Evolutionary conservation across 2,329 filamentous ascomycete species (phyloP), one percentile per base, ranked within the genome.

Genomic region (Paecilomyces fulvus): DNA sequence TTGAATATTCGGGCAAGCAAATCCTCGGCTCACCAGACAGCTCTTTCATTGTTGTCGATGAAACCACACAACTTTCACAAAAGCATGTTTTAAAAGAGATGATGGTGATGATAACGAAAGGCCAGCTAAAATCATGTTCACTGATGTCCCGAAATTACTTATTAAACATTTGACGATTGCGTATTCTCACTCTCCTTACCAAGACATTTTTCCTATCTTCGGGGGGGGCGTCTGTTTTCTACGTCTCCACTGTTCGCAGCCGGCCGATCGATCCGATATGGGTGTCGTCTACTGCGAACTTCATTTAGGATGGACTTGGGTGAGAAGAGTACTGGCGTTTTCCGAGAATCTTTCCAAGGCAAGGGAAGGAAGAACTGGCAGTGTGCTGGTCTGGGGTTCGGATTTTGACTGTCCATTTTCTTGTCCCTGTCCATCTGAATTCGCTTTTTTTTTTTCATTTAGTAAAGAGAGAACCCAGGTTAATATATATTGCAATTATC

Each of bases 81-180:
- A 50, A 52, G 50, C 51, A 31, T 53, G 33, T 53, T 48, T 50
- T 28, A 54, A 49, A 57, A 57, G 55, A 54, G 52, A 57, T 54
- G 51, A 57, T 48, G 52, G 51, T 55, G 51, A 57, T 57, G 55
- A 57, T 57, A 54, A 57, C 55, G 55, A 55, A 54, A 17, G 28
- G 52, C 20, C 25, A 54, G 31, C 51, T 54, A 30, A 54, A 56
- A 57, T 52, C 25, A 33, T 46, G 50, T 52, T 28, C 17, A 31
- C 17, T 52, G 23, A 52, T 49, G 48, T 49, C 48, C 25, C 21
- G 48, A 49, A 12, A 43, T 8, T 17, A 17, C 17, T 17, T 20
- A 17, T 17, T n/a, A 43, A 43, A 17, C 37, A 43, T 43, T 43
- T 43, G 2, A 43, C 9, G 37, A 43, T 43, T 43, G 37, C 37